Percentiles rank a stretch among this genome's conserved stretches.
These are phyloP conservation scores for Cytospora mali DNA, from an alignment of 2,329 filamentous ascomycete genomes.

Conservation along the genomic window DNA sequence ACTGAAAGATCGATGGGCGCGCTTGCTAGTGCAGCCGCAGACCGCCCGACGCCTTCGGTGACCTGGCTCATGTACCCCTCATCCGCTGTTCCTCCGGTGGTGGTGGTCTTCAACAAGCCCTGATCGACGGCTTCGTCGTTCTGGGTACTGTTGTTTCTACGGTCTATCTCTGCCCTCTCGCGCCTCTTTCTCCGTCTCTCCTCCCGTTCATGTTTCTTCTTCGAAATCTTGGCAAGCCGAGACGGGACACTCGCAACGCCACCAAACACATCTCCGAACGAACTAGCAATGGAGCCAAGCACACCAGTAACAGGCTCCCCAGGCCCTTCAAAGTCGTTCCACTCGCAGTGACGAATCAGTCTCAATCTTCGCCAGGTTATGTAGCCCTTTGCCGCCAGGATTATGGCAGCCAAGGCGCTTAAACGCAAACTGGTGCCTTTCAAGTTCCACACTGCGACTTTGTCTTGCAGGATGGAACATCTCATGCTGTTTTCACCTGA, in stretches of 20 bases:
- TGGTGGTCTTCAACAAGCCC: conserved; percentile 31
- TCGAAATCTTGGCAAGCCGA: conserved; percentile 59
- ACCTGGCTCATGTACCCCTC: conserved; percentile 53
- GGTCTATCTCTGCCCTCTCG: background rate
- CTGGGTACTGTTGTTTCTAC: conserved; percentile 4
- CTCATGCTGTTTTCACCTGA: conserved; percentile 58
- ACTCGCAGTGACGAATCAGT: conserved; percentile 68
- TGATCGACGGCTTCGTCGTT: conserved; percentile 15
- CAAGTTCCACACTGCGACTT: conserved; percentile 66
- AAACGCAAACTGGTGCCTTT: conserved; percentile 63
- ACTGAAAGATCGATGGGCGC: conserved; percentile 64
- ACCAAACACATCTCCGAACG: conserved; percentile 60
- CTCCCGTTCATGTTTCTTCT: conserved; percentile 53
- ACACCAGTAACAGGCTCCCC: conserved; percentile 72
- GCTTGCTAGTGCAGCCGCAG: conserved; percentile 53
- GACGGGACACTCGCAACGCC: conserved; percentile 68
- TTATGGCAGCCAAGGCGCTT: conserved; percentile 65
- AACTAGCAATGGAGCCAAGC: conserved; percentile 62
- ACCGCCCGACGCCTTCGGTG: conserved; percentile 53
- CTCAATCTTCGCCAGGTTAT: conserved; percentile 65
- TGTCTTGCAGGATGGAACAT: conserved; percentile 66
- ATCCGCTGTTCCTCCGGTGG: conserved; percentile 35
- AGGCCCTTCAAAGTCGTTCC: conserved; percentile 77
- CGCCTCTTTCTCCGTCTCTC: conserved; percentile 34
- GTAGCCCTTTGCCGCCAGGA: conserved; percentile 63